Evolutionary conservation across 257 asterid species (phyloP).

Genomic region (Jasminum sambac): DNA sequence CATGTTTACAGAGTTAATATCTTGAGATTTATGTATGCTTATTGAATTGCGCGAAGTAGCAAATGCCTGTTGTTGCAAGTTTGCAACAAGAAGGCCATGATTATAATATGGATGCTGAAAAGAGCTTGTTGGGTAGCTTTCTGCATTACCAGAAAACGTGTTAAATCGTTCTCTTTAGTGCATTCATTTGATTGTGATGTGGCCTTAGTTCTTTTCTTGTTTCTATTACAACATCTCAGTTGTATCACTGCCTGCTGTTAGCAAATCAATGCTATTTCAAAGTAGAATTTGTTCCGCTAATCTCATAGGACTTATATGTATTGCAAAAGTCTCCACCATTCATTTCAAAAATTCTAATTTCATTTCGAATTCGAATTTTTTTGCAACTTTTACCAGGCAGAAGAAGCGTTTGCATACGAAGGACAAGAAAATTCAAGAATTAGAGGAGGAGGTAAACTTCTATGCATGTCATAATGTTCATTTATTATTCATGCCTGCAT

Average conservation of each 20-base stretch:
- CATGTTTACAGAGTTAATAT: background rate
- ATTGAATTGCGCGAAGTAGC: background rate
- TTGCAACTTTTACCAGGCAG: slow-evolving; percentile 48
- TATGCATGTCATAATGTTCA: background rate
- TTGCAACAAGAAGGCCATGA: too few relatives aligned
- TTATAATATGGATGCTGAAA: background rate
- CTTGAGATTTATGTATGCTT: background rate
- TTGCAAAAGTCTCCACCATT: too few relatives aligned
- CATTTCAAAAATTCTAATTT: background rate
- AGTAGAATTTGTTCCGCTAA: too few relatives aligned
- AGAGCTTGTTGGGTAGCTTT: background rate
- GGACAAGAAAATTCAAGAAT: slow-evolving; percentile 60
- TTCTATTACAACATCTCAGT: background rate
- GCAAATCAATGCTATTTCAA: too few relatives aligned
- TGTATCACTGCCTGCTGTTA: background rate
- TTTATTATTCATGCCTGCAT: slow-evolving; percentile 4
- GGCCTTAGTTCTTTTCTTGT: background rate
- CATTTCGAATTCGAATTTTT: background rate
- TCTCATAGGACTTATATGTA: too few relatives aligned
- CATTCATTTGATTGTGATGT: background rate
- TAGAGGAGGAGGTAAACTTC: slow-evolving; percentile 75
- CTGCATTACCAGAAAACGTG: background rate
- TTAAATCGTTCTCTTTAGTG: background rate
- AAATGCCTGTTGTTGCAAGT: background rate
- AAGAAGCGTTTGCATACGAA: slow-evolving; percentile 40